Conservation (phyloP, 73 alveolate genomes). For the Breviolum minutum region DNA sequence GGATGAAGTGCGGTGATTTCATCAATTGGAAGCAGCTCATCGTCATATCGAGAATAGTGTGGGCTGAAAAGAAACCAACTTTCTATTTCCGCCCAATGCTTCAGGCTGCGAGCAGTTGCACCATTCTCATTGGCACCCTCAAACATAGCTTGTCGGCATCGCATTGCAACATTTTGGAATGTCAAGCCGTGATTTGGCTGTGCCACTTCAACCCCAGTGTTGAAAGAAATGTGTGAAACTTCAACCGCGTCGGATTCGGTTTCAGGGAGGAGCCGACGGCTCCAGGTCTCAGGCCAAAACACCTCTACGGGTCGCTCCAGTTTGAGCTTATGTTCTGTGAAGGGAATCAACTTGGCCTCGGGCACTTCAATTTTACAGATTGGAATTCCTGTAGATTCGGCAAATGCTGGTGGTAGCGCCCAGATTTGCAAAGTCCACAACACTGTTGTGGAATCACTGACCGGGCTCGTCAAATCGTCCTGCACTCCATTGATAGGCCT, state of each 20-base stretch:
- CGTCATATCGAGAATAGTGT: slow-evolving; percentile 45
- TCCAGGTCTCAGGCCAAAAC: slow-evolving; percentile 53
- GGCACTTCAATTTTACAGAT: slow-evolving; percentile 16
- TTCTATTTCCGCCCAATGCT: slow-evolving; percentile 68
- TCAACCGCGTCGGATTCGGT: too few species aligned
- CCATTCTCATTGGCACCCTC: slow-evolving; percentile 30
- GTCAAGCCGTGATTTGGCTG: background rate
- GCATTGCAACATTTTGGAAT: background rate
- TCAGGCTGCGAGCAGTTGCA: slow-evolving; percentile 65
- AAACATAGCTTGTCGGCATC: slow-evolving; percentile 81
- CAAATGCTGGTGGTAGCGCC: slow-evolving; percentile 28
- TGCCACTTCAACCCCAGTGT: background rate
- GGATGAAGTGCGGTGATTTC: slow-evolving; percentile 66
- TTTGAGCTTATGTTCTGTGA: background rate
- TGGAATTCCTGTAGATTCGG: background rate
- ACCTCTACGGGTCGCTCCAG: slow-evolving; percentile 44
- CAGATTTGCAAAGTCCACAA: slow-evolving; percentile 54
- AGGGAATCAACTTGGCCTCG: slow-evolving; percentile 14
- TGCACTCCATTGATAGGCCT: background rate
- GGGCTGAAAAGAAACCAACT: slow-evolving; percentile 65
- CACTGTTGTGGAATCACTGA: background rate
- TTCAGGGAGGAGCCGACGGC: background rate
- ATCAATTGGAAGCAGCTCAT: slow-evolving; percentile 70
- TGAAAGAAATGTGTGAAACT: too few species aligned
- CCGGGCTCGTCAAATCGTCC: background rate